A percentile compares a stretch with the other conserved stretches of the same genome.
Conservation (phyloP, 805 yeast species). For the Wickerhamomyces alni region DNA sequence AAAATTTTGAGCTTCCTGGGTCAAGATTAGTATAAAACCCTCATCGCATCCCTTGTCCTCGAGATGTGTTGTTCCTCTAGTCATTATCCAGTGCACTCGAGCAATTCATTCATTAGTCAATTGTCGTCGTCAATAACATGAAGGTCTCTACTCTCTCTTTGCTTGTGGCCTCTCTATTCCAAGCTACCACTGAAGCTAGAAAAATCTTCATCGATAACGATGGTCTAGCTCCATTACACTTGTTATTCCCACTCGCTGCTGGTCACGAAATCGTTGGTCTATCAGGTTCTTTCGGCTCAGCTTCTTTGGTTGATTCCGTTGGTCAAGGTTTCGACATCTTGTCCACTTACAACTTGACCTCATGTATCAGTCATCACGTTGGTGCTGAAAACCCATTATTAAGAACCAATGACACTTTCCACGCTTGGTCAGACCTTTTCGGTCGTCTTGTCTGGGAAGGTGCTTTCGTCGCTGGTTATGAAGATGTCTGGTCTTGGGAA, state of each 20-base stretch:
- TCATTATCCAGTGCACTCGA: no score
- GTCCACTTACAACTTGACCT: constrained; percentile 27
- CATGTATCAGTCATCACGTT: constrained; percentile 31
- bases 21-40: no score
- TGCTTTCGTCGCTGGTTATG: constrained; percentile 29
- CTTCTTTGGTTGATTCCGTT: constrained; percentile 33
- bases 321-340: constrained; percentile 29
- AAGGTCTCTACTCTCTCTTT: constrained; percentile 10
- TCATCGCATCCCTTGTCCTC: no score
- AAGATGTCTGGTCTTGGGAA: constrained; percentile 27
- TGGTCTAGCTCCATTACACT: constrained; percentile 31
- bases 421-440: constrained; percentile 30
- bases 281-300: constrained; percentile 33
- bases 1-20: no score
- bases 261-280: constrained; percentile 36
- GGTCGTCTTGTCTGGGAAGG: constrained; percentile 39
- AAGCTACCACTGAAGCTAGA: constrained; percentile 20
- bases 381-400: constrained; percentile 35
- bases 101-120: no score
- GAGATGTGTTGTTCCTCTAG: no score
- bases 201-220: constrained; percentile 38
- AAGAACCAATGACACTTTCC: constrained; percentile 34
- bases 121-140: constrained; percentile 4
- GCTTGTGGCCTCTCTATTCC: constrained; percentile 10
- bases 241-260: constrained; percentile 31